Evolutionary conservation across 2,329 filamentous ascomycete genomes (phyloP), one percentile per base, ranked within the genome.

Genomic region (Monosporascus cannonballus): DNA sequence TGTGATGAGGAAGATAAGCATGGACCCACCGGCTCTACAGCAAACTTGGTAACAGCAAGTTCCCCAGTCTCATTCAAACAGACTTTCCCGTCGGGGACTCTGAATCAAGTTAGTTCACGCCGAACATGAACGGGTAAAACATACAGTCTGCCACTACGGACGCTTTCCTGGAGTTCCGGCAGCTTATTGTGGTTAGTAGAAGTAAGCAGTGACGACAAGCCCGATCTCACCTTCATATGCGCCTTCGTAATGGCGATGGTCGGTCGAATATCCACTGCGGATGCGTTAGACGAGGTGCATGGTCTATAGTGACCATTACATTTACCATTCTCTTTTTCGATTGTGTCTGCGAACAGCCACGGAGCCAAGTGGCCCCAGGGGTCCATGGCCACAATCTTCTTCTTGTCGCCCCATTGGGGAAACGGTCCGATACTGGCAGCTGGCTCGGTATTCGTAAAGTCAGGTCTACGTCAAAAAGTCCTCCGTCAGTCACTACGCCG

Each of bases 381-480:
- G 67, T 97, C 94, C 90, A 99, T 96, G 18, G 93, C 90, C 15
- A 97, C 93, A 57, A 99, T 97, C 76, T 96, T 97, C 71, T 90
- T 90, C 64, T 81, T 83, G 67, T 96, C 89, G 25, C 81, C 82
- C 93, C 93, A 99, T 72, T 94, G 84, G 7, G 89, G 85, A 63
- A 96, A 96, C 7, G 90, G 91, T 0, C 91, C 91, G 66, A 97
- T 90, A 50, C 86, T 83, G 22, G 84, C 89, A n/a, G 92, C 91
- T 14, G 94, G 94, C 69, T 97, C 89, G 9, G 91, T 96, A 70
- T 97, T 90, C 56, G 85, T 83, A 60, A 80, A 84, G 59, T 83
- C 79, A n/a, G 80, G 81, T 47, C 78, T 80, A 49, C 39, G 38
- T 47, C 18, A 38, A 46, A 50, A 42, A 9, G 34, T 49, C 30